These are phyloP conservation scores for Moesziomyces parantarcticus DNA, from an alignment of 1,284 basidiomycete species.

Conservation along the genomic window DNA sequence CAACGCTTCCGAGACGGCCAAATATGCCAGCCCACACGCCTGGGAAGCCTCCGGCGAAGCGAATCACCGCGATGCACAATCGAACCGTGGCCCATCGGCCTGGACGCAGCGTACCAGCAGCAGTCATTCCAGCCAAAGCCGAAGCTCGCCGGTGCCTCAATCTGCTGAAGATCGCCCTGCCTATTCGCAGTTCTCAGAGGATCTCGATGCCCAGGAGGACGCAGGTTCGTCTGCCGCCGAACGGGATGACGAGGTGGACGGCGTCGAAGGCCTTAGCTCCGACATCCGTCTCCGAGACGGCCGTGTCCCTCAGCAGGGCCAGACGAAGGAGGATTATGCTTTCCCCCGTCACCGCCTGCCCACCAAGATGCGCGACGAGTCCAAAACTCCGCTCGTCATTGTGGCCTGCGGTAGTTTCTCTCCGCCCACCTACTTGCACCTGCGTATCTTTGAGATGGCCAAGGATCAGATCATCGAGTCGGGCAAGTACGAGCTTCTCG, in stretches of 20 bases:
- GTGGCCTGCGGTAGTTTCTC: conserved; percentile 73
- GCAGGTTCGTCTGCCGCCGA: conserved; percentile 41
- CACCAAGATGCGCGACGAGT: conserved; percentile 63
- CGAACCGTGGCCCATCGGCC: neutral
- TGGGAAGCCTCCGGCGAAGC: neutral
- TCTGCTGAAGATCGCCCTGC: conserved; percentile 26
- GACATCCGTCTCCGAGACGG: conserved; percentile 17
- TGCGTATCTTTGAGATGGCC: conserved; percentile 98
- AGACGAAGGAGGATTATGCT: conserved; percentile 59
- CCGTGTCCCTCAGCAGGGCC: conserved; percentile 52
- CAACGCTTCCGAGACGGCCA: conserved; percentile 3
- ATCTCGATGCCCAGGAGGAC: conserved; percentile 49
- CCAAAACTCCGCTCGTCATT: conserved; percentile 65
- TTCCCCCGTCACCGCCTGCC: conserved; percentile 65
- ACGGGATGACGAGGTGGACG: conserved; percentile 56
- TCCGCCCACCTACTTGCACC: conserved; percentile 73
- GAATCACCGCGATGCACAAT: neutral
- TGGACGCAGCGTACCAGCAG: conserved; percentile 10
- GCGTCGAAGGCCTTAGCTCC: conserved; percentile 17
- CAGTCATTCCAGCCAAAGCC: conserved; percentile 8
- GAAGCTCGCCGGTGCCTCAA: conserved; percentile 7
- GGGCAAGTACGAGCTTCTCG: conserved; percentile 91
- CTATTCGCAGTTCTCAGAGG: conserved; percentile 48
- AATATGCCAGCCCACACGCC: conserved; percentile 1
- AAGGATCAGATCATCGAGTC: conserved; percentile 92